Evolutionary conservation across 2,329 filamentous ascomycete genomes (phyloP), one percentile per base, ranked within the genome.

Genomic region (Aphanoascus verrucosus): DNA sequence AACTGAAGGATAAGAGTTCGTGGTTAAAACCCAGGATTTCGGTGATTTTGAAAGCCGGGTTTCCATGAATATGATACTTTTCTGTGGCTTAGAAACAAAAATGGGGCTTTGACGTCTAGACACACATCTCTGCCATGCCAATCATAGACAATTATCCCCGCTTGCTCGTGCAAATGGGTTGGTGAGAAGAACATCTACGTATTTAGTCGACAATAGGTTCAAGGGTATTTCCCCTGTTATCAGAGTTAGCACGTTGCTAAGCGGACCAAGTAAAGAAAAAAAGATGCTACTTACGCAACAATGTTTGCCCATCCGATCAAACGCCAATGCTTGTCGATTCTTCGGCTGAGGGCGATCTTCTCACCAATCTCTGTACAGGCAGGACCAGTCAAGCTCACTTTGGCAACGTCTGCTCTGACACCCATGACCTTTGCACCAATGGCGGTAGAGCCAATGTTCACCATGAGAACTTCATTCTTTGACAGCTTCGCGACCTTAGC

Each of bases 381-480:
- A 43, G 90, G 90, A 68, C 83, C 91, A 57, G 90, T 97, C 63
- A 98, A 77, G 56, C 88, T 85, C 61, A 98, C 80, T 77, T 96
- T 96, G 55, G 93, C 93, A 55, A 90, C 91, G 80, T 98, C 93
- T 66, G 91, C 90, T 81, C 93, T 96, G 68, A 97, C 94, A 65
- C 88, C 91, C 55, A 93, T 82, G 52, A 98, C 88, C 82, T 97
- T 98, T 62, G 93, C 93, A 72, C 93, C 93, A 12, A 91, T 96
- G 45, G 93, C 94, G 8, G 91, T 97, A 37, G 88, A 95, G 58
- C 93, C 93, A 68, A 98, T 98, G 78, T 98, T 98, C 61, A 98
- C 93, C 93, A 98, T 97, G 73, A 98, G 85, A 65, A 97, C 89
- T 73, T 98, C 93, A 74, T 95, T 96, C 83, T 97, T 98, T 55